Evolutionary conservation across 345 rosid species (phyloP), one percentile per base, ranked within the genome.

Genomic region (Gossypioides kirkii): DNA sequence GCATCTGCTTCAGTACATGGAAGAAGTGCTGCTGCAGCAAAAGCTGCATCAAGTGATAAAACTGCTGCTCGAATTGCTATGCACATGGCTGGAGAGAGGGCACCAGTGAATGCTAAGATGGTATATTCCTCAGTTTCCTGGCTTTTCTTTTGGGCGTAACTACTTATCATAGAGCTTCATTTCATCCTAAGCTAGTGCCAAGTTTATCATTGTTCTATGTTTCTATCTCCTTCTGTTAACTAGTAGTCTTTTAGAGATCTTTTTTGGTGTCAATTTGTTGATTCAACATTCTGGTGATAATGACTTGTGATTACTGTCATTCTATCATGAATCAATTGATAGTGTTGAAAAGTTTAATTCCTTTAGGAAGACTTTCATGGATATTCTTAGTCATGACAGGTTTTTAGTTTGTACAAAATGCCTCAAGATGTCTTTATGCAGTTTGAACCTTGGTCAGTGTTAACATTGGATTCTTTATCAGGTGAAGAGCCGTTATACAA

Each of bases 31-130:
- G 89, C 84, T 55, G 91, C 98, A 62, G 97, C 98, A 58, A 95
- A 89, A 88, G 90, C 90, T 77, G 85, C 91, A 53, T 73, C 91
- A 71, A 80, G 80, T 76, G 90, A 92, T 85, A 95, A 92, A 80
- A 86, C 97, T 63, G 94, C 91, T 81, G 97, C 99, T 76, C 85
- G 91, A 59, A 92, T 95, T 77, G 98, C 96, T 61, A 85, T 89
- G 98, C 98, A 95, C 80, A 89, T 87, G 93, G 92, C 96, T 80
- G 99, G 99, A 56, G 99, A 95, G 76, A 86, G 97, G 81, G 80
- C 85, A 71, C 96, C 91, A 74, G 84, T 95, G 76, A 95, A 92
- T 82, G 83, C 94, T 13, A 91, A 82, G 75, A 53, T 95, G 98
- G 99, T 95, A 72, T 80, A 87, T 83, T 60, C 70, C 65, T 66